Evolutionary conservation across 805 yeast species (phyloP).

Genomic region (Cyberlindnera nakhonratchasimensis): DNA sequence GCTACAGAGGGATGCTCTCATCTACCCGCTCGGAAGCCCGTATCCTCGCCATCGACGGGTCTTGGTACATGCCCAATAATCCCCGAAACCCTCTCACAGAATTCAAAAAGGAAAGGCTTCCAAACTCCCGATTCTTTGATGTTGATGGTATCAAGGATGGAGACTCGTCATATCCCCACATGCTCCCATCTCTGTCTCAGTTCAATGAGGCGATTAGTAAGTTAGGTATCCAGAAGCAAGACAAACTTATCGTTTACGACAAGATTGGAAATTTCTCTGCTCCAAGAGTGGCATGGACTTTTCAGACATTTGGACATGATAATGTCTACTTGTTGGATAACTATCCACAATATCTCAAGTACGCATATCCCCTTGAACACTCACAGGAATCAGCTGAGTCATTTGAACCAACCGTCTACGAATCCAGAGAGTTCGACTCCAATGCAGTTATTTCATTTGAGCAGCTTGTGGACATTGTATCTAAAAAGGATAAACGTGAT

Average conservation of each 20-base stretch:
- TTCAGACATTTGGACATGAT: constrained; percentile 74
- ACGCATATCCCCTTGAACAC: constrained; percentile 44
- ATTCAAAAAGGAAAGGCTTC: constrained; percentile 55
- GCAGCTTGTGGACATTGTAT: constrained; percentile 57
- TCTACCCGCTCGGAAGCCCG: constrained; percentile 23
- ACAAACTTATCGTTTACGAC: constrained; percentile 78
- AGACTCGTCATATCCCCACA: constrained; percentile 75
- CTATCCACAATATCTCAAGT: constrained; percentile 47
- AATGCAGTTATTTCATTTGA: constrained; percentile 64
- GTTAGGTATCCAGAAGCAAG: constrained; percentile 54
- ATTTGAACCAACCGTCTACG: constrained; percentile 30
- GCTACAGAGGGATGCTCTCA: constrained; percentile 24
- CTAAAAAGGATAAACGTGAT: constrained; percentile 39
- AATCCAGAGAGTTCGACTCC: constrained; percentile 34
- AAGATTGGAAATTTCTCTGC: constrained; percentile 79
- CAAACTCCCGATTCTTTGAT: constrained; percentile 70
- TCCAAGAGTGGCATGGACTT: constrained; percentile 92
- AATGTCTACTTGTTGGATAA: constrained; percentile 69
- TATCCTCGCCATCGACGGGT: constrained; percentile 70
- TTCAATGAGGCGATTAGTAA: constrained; percentile 52
- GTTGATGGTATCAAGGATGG: constrained; percentile 65
- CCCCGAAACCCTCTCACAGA: constrained; percentile 59
- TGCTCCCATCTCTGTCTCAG: constrained; percentile 65
- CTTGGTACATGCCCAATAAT: constrained; percentile 88
- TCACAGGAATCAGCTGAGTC: constrained; percentile 15